Percentiles rank a stretch among this genome's conserved stretches.
These are phyloP conservation scores for Paxillus involutus DNA, from an alignment of 768 basidiomycete genomes.

Conservation along the genomic window DNA sequence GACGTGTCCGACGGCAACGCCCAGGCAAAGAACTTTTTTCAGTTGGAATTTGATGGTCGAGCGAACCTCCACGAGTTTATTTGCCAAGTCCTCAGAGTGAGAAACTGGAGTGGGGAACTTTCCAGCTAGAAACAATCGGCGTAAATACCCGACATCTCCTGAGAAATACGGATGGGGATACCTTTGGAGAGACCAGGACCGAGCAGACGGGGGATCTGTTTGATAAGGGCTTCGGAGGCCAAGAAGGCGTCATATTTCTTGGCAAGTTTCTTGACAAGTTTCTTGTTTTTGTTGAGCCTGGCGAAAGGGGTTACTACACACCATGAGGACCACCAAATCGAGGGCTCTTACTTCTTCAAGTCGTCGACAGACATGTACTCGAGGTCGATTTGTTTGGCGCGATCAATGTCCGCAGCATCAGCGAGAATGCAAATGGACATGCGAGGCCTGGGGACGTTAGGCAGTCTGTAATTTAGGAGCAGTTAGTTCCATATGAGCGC, in stretches of 20 bases:
- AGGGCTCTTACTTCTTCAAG: slow-evolving; percentile 82
- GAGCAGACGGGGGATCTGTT: slow-evolving; percentile 99
- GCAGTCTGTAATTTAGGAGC: slow-evolving; percentile 57
- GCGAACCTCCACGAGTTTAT: slow-evolving; percentile 93
- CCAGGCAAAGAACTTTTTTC: slow-evolving; percentile 98
- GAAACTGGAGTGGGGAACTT: slow-evolving; percentile 99
- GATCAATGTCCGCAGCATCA: slow-evolving; percentile 98
- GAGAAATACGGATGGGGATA: slow-evolving; percentile 25
- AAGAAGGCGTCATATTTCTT: slow-evolving; percentile 99
- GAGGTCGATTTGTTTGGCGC: slow-evolving; percentile 95
- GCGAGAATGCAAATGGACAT: slow-evolving; percentile 99
- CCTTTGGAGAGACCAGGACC: slow-evolving; percentile 99
- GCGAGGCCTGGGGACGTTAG: slow-evolving; percentile 95
- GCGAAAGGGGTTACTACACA: not conserved
- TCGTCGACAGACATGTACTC: slow-evolving; percentile 99
- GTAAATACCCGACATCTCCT: not conserved
- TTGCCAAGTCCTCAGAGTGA: slow-evolving; percentile 83
- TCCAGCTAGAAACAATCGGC: slow-evolving; percentile 61
- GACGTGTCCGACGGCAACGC: slow-evolving; percentile 97
- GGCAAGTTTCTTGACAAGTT: slow-evolving; percentile 99
- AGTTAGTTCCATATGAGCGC: not conserved
- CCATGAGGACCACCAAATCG: not conserved
- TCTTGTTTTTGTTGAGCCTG: slow-evolving; percentile 99
- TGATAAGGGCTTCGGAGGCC: slow-evolving; percentile 95
- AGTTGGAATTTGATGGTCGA: slow-evolving; percentile 99